A percentile compares a stretch with the other conserved stretches of the same genome.
phyloP scores from a whole-genome alignment of 768 basidiomycete genomes.

The Lentinula sp. region DNA sequence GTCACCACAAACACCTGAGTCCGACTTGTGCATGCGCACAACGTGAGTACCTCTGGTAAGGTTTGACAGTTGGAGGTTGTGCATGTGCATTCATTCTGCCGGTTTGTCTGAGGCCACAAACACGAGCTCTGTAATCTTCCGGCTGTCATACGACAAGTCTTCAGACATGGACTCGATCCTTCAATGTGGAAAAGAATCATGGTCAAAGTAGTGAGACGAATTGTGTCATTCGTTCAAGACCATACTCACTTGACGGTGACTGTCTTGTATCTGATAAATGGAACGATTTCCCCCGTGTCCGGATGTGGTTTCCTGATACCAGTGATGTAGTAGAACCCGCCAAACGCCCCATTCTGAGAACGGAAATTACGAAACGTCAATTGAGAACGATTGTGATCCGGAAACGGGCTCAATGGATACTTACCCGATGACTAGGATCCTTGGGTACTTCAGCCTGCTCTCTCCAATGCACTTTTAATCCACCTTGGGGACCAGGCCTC shows the following conservation, averaged over 20 bases:
- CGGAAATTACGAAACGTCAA: not conserved
- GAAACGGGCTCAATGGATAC: conserved; percentile 12
- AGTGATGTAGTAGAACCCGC: conserved; percentile 44
- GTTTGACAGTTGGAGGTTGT: not conserved
- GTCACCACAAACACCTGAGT: not conserved
- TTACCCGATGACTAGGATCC: conserved; percentile 37
- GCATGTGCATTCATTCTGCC: conserved; percentile 10
- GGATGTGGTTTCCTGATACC: conserved; percentile 37
- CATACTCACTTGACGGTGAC: conserved; percentile 42
- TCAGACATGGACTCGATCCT: conserved; percentile 39
- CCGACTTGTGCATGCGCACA: not conserved
- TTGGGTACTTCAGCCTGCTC: conserved; percentile 37
- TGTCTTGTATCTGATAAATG: conserved; percentile 44
- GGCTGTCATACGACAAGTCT: conserved; percentile 32
- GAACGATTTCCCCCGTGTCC: conserved; percentile 23
- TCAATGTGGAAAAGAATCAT: not conserved
- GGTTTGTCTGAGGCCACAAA: conserved; percentile 44
- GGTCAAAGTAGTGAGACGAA: not conserved
- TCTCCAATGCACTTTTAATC: conserved; percentile 45
- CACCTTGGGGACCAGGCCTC: conserved; percentile 29
- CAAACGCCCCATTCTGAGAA: conserved; percentile 40
- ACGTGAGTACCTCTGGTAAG: no score
- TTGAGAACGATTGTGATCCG: not conserved
- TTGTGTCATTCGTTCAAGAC: no score
- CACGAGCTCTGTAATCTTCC: conserved; percentile 40